A percentile compares a stretch with the other conserved stretches of the same genome.
phyloP scores from a whole-genome alignment of 768 basidiomycete species.

The Pleurotus salmoneostramineus region DNA sequence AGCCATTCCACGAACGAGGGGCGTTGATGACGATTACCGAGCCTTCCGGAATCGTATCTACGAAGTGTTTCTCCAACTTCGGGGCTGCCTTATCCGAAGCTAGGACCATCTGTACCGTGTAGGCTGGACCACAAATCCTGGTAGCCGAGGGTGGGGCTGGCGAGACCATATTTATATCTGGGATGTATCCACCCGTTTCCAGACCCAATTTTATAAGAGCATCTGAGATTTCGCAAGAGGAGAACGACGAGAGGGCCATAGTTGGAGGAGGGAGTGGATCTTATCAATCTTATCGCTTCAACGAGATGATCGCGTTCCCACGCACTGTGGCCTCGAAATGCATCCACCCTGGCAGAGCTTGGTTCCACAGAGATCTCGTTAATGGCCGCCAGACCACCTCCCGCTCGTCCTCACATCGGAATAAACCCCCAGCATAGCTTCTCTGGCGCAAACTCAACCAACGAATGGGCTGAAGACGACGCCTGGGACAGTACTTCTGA shows the following conservation, averaged over 20 bases:
- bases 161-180: conserved; percentile 65
- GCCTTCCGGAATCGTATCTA: conserved; percentile 67
- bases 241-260: conserved; percentile 34
- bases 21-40: conserved; percentile 72
- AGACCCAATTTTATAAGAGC: conserved; percentile 78
- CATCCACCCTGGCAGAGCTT: too few species aligned
- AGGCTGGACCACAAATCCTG: conserved; percentile 70
- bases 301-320: too few species aligned
- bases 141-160: conserved; percentile 23
- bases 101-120: conserved; percentile 82
- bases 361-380: background rate
- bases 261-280: background rate
- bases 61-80: conserved; percentile 68
- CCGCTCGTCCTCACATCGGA: conserved; percentile 70
- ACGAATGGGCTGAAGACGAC: conserved; percentile 83
- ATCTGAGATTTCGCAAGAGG: conserved; percentile 86
- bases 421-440: conserved; percentile 50
- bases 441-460: conserved; percentile 20
- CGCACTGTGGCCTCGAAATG: too few species aligned
- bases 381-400: conserved; percentile 62
- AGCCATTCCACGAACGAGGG: conserved; percentile 45
- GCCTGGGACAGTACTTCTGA: conserved; percentile 85
- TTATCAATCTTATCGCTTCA: conserved; percentile 1
- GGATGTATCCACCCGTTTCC: conserved; percentile 73
- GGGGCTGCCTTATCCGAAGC: conserved; percentile 56